These are phyloP conservation scores for Leersia perrieri DNA, from an alignment of 176 grass and related monocot genomes.

Conservation along the genomic window DNA sequence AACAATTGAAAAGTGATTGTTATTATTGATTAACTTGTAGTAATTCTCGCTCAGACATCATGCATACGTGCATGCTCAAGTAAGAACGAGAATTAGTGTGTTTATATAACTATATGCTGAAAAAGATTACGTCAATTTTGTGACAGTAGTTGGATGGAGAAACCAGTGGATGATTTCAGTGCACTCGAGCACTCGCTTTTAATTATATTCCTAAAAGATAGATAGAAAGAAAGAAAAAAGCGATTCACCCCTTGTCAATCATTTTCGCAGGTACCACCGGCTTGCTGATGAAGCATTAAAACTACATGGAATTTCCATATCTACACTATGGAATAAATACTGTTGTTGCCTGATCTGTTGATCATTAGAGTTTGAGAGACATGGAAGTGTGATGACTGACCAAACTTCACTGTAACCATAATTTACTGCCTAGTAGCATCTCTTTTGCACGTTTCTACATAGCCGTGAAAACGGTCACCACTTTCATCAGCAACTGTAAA, in stretches of 20 bases:
- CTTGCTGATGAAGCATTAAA: background rate
- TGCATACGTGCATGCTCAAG: background rate
- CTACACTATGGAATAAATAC: background rate
- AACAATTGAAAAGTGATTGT: background rate
- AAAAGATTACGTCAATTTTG: background rate
- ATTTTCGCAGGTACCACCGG: background rate
- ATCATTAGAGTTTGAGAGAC: background rate
- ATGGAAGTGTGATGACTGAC: background rate
- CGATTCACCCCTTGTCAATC: background rate
- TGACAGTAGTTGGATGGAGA: background rate
- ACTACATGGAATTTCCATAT: background rate
- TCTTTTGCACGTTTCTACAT: background rate
- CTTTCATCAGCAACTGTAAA: background rate
- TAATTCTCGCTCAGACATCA: background rate
- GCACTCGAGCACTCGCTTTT: background rate
- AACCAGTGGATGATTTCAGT: background rate
- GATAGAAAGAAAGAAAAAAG: background rate
- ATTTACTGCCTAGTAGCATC: background rate
- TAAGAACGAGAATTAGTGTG: background rate
- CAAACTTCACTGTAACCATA: background rate
- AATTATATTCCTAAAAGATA: background rate
- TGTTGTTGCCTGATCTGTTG: too few relatives aligned
- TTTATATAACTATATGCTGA: background rate
- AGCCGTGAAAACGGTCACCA: background rate
- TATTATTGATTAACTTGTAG: background rate